Evolutionary conservation across 129 eudicot species (phyloP).

Genomic region (Tagetes patula): DNA sequence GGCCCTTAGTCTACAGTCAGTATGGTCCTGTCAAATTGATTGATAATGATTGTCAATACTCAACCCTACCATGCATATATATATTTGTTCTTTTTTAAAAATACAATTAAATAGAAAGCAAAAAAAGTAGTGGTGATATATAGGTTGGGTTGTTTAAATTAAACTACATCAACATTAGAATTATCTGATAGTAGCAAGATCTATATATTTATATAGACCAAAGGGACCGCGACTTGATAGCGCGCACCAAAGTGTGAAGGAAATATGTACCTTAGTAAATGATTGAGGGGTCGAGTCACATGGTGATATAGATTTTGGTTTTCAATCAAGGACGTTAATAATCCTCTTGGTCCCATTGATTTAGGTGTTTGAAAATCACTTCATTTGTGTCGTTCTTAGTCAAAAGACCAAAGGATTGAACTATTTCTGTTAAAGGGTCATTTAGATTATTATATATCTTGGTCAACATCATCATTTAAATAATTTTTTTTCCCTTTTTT

Average conservation of each 20-base stretch:
- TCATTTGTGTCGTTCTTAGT: background rate
- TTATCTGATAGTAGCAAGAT: background rate
- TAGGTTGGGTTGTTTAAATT: background rate
- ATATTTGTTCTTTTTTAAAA: background rate
- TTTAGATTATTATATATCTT: background rate
- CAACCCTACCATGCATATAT: slow-evolving; percentile 14
- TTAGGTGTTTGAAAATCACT: background rate
- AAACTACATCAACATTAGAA: background rate
- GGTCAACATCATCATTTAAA: background rate
- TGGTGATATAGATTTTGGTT: too few relatives aligned
- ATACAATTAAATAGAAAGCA: background rate
- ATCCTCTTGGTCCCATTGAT: too few relatives aligned
- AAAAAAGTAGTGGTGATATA: too few relatives aligned
- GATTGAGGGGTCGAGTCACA: too few relatives aligned
- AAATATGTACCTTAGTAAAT: too few relatives aligned
- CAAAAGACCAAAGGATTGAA: background rate
- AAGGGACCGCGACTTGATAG: too few relatives aligned
- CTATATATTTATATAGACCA: too few relatives aligned
- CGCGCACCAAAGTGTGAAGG: too few relatives aligned
- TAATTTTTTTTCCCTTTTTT: background rate
- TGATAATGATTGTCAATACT: slow-evolving; percentile 29
- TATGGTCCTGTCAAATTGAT: slow-evolving; percentile 38
- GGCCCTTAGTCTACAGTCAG: slow-evolving; percentile 35
- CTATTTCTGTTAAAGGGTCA: background rate
- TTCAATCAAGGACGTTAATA: background rate